Evolutionary conservation across 2,329 filamentous ascomycete species (phyloP).

Genomic region (Paraphaeosphaeria sporulosa): DNA sequence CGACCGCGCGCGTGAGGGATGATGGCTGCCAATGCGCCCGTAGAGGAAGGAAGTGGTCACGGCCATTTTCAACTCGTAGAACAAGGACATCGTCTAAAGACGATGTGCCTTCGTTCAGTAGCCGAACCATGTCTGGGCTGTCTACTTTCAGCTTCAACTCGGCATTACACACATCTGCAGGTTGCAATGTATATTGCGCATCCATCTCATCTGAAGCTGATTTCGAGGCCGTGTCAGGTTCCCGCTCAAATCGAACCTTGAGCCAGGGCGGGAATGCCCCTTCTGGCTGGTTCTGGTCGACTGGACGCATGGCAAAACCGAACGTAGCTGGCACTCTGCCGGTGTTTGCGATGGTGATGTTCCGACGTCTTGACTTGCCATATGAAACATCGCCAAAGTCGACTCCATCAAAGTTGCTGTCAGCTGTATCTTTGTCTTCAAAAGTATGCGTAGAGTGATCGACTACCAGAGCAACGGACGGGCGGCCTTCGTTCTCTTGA

Average conservation of each 20-base stretch:
- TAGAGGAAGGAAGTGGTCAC: slow-evolving; percentile 90
- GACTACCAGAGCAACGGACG: slow-evolving; percentile 81
- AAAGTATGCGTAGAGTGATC: slow-evolving; percentile 58
- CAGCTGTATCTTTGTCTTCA: slow-evolving; percentile 40
- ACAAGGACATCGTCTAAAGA: slow-evolving; percentile 87
- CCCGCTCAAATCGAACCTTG: slow-evolving; percentile 67
- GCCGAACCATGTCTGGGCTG: slow-evolving; percentile 68
- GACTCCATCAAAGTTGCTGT: slow-evolving; percentile 63
- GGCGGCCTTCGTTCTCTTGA: slow-evolving; percentile 88
- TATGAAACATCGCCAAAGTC: slow-evolving; percentile 81
- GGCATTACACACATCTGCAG: slow-evolving; percentile 81
- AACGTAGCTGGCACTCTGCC: slow-evolving; percentile 82
- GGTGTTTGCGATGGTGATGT: slow-evolving; percentile 90
- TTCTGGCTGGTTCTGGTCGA: slow-evolving; percentile 53
- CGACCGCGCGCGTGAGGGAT: slow-evolving; percentile 83
- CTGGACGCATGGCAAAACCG: slow-evolving; percentile 77
- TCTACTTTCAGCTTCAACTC: slow-evolving; percentile 73
- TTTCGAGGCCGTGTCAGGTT: slow-evolving; percentile 51
- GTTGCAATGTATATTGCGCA: slow-evolving; percentile 73
- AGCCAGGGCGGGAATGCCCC: slow-evolving; percentile 71
- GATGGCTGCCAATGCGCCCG: slow-evolving; percentile 81
- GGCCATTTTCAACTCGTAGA: slow-evolving; percentile 80
- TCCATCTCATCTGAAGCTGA: slow-evolving; percentile 38
- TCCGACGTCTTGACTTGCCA: slow-evolving; percentile 69
- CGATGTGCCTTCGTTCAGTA: slow-evolving; percentile 72